Percentiles rank a stretch among this genome's conserved stretches.
phyloP scores from a whole-genome alignment of 305 asterid species.

The Fraxinus xanthoxyloides region DNA sequence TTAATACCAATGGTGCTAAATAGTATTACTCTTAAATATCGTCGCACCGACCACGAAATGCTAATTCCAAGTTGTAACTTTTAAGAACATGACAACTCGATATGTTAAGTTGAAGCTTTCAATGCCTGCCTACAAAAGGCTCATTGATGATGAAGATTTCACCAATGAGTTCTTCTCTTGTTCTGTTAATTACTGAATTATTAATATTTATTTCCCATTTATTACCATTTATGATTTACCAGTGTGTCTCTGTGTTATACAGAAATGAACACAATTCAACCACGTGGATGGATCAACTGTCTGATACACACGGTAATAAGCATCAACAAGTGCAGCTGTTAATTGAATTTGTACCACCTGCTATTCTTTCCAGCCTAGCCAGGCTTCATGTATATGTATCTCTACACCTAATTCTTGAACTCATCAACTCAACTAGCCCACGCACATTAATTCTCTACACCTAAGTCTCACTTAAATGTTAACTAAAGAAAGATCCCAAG shows the following conservation, averaged over 20 bases:
- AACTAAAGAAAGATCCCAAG: conserved; percentile 10
- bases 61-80: too few species aligned
- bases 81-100: too few species aligned
- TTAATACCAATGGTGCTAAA: too few species aligned
- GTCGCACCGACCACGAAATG: too few species aligned
- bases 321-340: background rate
- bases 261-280: background rate
- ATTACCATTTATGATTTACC: background rate
- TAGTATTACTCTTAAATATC: too few species aligned
- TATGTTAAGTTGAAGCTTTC: too few species aligned
- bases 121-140: background rate
- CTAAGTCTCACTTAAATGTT: conserved; percentile 21
- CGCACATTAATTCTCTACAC: conserved; percentile 22
- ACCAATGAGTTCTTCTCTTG: conserved; percentile 44
- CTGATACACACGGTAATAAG: background rate
- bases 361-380: conserved; percentile 54
- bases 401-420: conserved; percentile 9
- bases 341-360: conserved; percentile 22
- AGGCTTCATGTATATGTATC: conserved; percentile 12
- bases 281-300: conserved; percentile 29
- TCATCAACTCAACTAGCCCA: background rate
- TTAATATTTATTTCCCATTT: background rate
- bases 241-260: background rate
- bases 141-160: conserved; percentile 17
- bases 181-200: conserved; percentile 12